A percentile compares a stretch with the other conserved stretches of the same genome.
Conservation (phyloP, 768 basidiomycete genomes). For the Suillus spraguei region DNA sequence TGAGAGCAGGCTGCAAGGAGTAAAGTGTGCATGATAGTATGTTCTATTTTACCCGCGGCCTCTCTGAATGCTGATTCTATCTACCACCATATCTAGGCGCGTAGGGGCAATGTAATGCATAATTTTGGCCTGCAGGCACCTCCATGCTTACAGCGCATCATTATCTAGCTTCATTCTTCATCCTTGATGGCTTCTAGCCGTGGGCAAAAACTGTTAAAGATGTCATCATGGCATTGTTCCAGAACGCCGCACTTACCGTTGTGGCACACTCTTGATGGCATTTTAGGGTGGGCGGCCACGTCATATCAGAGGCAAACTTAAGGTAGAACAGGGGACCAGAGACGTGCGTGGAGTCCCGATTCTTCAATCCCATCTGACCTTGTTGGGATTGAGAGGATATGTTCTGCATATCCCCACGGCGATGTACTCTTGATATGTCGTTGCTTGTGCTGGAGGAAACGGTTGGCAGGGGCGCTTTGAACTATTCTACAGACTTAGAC, state of each 20-base stretch:
- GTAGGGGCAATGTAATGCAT: neutral
- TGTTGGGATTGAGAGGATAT: neutral
- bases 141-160: neutral
- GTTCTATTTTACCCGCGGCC: neutral
- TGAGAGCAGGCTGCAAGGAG: slow-evolving; percentile 1
- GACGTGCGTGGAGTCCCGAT: neutral
- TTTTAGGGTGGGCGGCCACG: neutral
- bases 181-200: neutral
- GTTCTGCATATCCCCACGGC: neutral
- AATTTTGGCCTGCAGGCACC: neutral
- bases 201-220: neutral
- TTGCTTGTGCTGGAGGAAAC: neutral
- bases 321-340: neutral
- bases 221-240: neutral
- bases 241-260: neutral
- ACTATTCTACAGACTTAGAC: neutral
- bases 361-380: neutral
- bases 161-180: neutral
- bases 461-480: neutral
- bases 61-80: neutral
- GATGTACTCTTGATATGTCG: neutral
- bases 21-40: neutral
- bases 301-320: neutral
- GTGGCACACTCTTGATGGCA: neutral
- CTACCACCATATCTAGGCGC: neutral